Evolutionary conservation across 768 basidiomycete genomes (phyloP).

Genomic region (Xerocomus spinulosus): DNA sequence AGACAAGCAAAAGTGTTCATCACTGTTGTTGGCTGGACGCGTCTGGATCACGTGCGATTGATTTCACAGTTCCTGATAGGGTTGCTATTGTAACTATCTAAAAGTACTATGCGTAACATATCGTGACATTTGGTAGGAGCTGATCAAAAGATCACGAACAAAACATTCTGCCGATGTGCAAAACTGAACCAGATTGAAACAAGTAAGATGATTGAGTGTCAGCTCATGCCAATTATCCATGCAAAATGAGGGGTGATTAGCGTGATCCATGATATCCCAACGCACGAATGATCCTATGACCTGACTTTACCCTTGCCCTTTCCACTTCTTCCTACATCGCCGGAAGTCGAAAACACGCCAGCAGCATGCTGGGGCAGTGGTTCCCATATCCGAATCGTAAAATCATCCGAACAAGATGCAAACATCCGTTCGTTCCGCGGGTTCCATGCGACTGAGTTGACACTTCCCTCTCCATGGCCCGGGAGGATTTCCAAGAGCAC

Average conservation of each 20-base stretch:
- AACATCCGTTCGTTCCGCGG: constrained; percentile 86
- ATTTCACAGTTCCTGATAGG: constrained; percentile 14
- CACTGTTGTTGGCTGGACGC: not conserved
- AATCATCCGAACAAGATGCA: constrained; percentile 94
- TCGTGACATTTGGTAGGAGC: constrained; percentile 21
- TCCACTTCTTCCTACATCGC: constrained; percentile 34
- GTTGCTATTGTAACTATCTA: constrained; percentile 32
- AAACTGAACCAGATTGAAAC: constrained; percentile 17
- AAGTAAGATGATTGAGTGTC: constrained; percentile 27
- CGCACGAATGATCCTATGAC: constrained; percentile 34
- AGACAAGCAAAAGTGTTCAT: constrained; percentile 8
- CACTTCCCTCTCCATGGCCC: constrained; percentile 85
- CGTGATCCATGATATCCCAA: constrained; percentile 10
- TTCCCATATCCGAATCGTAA: constrained; percentile 89
- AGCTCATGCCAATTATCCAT: constrained; percentile 26
- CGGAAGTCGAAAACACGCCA: constrained; percentile 16
- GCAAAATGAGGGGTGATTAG: constrained; percentile 24
- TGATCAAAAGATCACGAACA: constrained; percentile 18
- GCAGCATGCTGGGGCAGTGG: constrained; percentile 22
- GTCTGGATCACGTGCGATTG: constrained; percentile 23
- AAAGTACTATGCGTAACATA: constrained; percentile 34
- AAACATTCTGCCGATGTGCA: constrained; percentile 23
- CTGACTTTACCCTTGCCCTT: constrained; percentile 64
- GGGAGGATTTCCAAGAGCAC: constrained; percentile 78
- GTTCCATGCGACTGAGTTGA: constrained; percentile 97